A percentile compares a stretch with the other conserved stretches of the same genome.
Evolutionary conservation across 768 basidiomycete species (phyloP).

Genomic region (Suillus tomentosus): DNA sequence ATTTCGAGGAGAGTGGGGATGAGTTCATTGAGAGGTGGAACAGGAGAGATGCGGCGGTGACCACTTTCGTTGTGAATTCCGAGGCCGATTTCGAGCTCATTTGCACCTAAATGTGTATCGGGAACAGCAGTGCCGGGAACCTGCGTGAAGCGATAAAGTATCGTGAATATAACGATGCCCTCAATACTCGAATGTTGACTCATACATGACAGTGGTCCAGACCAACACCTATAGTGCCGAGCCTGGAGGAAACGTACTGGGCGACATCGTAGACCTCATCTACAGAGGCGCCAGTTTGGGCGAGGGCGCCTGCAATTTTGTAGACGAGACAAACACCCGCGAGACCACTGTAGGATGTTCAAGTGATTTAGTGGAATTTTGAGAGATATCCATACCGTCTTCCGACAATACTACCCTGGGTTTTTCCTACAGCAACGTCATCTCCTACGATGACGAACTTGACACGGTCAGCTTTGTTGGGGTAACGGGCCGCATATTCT

Average conservation of each 20-base stretch:
- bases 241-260: constrained; percentile 60
- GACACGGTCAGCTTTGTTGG: constrained; percentile 65
- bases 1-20: constrained; percentile 70
- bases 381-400: constrained; percentile 50
- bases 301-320: constrained; percentile 87
- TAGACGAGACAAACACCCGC: constrained; percentile 84
- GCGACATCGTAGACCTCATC: constrained; percentile 70
- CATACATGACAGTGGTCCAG: constrained; percentile 87
- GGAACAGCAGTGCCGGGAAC: constrained; percentile 74
- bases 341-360: constrained; percentile 57
- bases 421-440: constrained; percentile 83
- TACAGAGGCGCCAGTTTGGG: constrained; percentile 64
- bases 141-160: constrained; percentile 35
- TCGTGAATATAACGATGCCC: background rate
- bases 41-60: constrained; percentile 62
- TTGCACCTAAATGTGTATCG: constrained; percentile 52
- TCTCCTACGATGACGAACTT: constrained; percentile 86
- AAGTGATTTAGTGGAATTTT: background rate
- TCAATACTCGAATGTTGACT: background rate
- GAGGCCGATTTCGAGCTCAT: constrained; percentile 87
- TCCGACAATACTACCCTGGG: constrained; percentile 84
- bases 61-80: constrained; percentile 93
- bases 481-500: constrained; percentile 71
- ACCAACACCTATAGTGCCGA: constrained; percentile 85
- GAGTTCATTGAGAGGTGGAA: constrained; percentile 71